Evolutionary conservation across 2,329 filamentous ascomycete genomes (phyloP), one percentile per base, ranked within the genome.

Genomic region (Ophiostoma himal-ulmi): DNA sequence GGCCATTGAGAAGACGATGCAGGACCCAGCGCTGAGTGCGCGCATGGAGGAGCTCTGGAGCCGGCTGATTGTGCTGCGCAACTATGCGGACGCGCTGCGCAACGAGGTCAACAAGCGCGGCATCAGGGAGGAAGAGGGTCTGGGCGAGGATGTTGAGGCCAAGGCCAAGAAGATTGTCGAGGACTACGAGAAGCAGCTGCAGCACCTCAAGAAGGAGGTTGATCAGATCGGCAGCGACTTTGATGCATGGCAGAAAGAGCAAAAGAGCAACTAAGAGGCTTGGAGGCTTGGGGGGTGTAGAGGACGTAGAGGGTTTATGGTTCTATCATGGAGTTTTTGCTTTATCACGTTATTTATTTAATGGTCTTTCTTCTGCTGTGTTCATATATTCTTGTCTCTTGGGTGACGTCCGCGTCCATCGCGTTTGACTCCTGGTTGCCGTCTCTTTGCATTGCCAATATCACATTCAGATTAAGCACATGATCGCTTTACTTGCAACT

Each of bases 1-100:
- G 76, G 83, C 82, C 34, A 81, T 95, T 71, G 90, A 94, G 77
- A 86, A 87, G 76, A 83, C 84, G 68, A 86, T 93, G 37, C 88
- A 89, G 73, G 92, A 95, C 76, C 92, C 92, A 8, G 88, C 89
- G 8, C 84, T 94, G 70, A 86, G 86, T 52, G 91, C 91, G 2
- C 83, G 91, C 74, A 89, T 92, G 77, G 92, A 95, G 79, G 92
- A 95, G 81, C 88, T 95, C 64, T 95, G 92, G 92, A 93, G 91
- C 74, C 83, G 92, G 65, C 86, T 95, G 81, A 89, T 93, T 67
- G 86, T 90, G 52, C 82, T 95, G 67, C 84, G 91, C 73, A 90
- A 91, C 72, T 88, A 92, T 74, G 89, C 91, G 30, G 87, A 89
- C 74, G 85, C 88, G 75, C 79, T 96, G 75, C 89, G 90, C 76